Evolutionary conservation across 768 basidiomycete species (phyloP).

Genomic region (Mrakia hoshinonis): DNA sequence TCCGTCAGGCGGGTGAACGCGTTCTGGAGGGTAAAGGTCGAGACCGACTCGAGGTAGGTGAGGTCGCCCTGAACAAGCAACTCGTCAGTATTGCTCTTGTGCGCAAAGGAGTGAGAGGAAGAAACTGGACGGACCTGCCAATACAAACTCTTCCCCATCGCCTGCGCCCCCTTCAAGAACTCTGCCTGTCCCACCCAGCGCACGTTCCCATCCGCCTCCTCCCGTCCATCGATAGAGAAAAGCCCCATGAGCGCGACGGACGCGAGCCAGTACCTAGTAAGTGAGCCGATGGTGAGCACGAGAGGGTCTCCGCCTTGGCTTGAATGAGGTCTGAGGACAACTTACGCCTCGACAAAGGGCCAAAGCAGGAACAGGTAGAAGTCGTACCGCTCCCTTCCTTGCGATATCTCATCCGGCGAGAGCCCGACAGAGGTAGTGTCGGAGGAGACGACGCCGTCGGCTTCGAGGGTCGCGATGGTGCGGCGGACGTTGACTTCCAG

Average conservation of each 20-base stretch:
- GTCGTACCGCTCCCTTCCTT: constrained; percentile 24
- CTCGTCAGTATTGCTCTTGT: too few species aligned
- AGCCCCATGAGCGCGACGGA: not conserved
- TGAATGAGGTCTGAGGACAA: too few species aligned
- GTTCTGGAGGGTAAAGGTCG: constrained; percentile 33
- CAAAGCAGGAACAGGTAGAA: constrained; percentile 33
- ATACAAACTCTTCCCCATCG: constrained; percentile 12
- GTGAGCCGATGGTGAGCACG: too few species aligned
- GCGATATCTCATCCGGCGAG: constrained; percentile 25
- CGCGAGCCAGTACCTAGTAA: constrained; percentile 10
- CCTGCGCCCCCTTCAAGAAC: constrained; percentile 6
- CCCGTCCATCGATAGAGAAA: not conserved
- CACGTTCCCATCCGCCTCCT: not conserved
- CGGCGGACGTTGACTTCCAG: constrained; percentile 32
- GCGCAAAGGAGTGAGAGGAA: too few species aligned
- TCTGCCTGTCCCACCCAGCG: constrained; percentile 9
- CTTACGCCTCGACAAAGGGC: constrained; percentile 15
- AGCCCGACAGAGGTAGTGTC: constrained; percentile 27
- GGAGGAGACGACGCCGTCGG: constrained; percentile 31
- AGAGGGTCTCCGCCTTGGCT: too few species aligned
- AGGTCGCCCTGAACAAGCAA: constrained; percentile 34
- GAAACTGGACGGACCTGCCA: constrained; percentile 3
- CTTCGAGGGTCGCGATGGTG: constrained; percentile 28
- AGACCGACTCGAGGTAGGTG: constrained; percentile 33
- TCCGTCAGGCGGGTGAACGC: constrained; percentile 32